Conservation (phyloP, 768 basidiomycete genomes). For the Brasilioporus rufonigricans region DNA sequence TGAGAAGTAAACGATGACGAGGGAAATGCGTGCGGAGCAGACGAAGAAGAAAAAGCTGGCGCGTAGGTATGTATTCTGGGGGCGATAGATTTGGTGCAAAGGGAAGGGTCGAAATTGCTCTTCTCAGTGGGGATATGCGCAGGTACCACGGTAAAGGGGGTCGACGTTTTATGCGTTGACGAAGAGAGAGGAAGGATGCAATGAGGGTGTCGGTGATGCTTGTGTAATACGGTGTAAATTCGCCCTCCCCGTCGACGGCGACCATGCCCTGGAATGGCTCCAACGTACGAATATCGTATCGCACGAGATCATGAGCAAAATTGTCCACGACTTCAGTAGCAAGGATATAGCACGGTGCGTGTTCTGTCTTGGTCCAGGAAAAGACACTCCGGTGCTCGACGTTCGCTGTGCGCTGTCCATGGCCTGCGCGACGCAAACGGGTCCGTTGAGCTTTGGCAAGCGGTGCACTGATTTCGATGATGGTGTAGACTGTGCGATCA, state of each 20-base stretch:
- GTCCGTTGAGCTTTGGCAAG: conserved; percentile 70
- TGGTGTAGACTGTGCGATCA: conserved; percentile 87
- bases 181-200: conserved; percentile 68
- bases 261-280: conserved; percentile 84
- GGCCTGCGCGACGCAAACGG: conserved; percentile 49
- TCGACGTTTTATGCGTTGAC: conserved; percentile 54
- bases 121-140: conserved; percentile 55
- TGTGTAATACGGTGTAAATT: conserved; percentile 81
- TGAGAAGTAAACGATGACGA: conserved; percentile 87
- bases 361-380: conserved; percentile 72
- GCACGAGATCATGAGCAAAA: conserved; percentile 92
- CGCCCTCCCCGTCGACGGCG: conserved; percentile 72
- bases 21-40: conserved; percentile 84
- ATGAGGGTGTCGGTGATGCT: conserved; percentile 85
- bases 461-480: conserved; percentile 89
- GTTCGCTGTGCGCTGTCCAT: conserved; percentile 46
- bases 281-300: conserved; percentile 79
- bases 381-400: conserved; percentile 81
- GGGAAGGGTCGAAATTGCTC: conserved; percentile 67
- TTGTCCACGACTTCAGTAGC: conserved; percentile 99
- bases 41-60: conserved; percentile 80
- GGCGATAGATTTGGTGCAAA: conserved; percentile 86
- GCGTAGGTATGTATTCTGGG: conserved; percentile 92
- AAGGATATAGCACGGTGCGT: conserved; percentile 87
- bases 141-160: conserved; percentile 58